A percentile compares a stretch with the other conserved stretches of the same genome.
Evolutionary conservation across 148 eudicot genomes (phyloP).

Genomic region (Arbutus unedo): DNA sequence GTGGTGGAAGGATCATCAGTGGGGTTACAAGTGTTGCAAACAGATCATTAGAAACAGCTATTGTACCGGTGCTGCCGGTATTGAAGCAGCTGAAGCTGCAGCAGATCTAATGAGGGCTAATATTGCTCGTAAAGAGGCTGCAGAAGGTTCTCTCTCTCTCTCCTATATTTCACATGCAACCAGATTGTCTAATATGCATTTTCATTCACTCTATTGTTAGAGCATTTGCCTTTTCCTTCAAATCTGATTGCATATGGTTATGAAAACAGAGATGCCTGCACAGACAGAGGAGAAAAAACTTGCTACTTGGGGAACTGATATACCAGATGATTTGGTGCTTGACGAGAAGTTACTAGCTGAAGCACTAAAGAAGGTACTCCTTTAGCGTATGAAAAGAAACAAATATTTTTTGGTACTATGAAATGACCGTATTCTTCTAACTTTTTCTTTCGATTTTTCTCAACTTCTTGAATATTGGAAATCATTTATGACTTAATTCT

Average conservation of each 20-base stretch:
- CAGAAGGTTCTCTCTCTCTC: slow-evolving; percentile 49
- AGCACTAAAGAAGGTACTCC: slow-evolving; percentile 70
- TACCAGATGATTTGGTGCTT: slow-evolving; percentile 82
- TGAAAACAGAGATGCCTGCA: slow-evolving; percentile 47
- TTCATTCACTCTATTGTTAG: neutral
- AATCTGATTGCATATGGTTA: neutral
- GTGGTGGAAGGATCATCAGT: slow-evolving; percentile 89
- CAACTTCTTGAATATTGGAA: slow-evolving; percentile 4
- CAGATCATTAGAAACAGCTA: slow-evolving; percentile 75
- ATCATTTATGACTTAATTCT: neutral
- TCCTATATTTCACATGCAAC: neutral
- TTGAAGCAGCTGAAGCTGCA: slow-evolving; percentile 89
- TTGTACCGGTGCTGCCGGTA: slow-evolving; percentile 91
- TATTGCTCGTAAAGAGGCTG: slow-evolving; percentile 88
- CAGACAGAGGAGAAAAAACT: slow-evolving; percentile 60
- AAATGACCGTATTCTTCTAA: neutral
- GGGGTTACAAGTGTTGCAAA: slow-evolving; percentile 90
- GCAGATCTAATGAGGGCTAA: slow-evolving; percentile 88
- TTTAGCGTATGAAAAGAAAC: neutral
- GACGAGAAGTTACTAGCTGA: slow-evolving; percentile 75
- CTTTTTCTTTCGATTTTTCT: neutral
- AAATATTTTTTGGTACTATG: neutral
- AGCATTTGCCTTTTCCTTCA: neutral
- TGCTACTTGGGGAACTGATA: slow-evolving; percentile 89
- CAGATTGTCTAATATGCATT: neutral